Conservation (phyloP, 129 eudicot species). For the Ambrosia artemisiifolia region DNA sequence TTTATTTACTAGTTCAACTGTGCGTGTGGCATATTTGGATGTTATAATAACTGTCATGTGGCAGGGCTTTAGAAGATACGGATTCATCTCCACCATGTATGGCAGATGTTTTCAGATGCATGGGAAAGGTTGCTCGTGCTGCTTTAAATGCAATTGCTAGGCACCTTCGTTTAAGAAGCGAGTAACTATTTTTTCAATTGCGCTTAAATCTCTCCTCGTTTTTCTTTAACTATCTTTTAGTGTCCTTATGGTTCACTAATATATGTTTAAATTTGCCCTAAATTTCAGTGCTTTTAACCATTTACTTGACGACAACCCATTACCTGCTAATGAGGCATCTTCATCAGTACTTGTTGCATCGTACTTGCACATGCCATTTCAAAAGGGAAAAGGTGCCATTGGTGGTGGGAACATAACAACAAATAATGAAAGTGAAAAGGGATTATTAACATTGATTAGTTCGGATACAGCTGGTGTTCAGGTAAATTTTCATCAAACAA, state of each 20-base stretch:
- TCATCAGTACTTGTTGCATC: conserved; percentile 91
- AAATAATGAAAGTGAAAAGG: conserved; percentile 74
- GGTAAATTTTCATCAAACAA: conserved; percentile 34
- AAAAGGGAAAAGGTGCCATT: conserved; percentile 66
- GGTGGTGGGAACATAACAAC: conserved; percentile 63
- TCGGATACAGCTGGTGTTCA: conserved; percentile 86
- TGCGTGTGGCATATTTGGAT: conserved; percentile 5
- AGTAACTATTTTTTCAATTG: conserved; percentile 42
- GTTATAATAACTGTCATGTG: conserved; percentile 29
- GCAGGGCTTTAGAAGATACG: conserved; percentile 81
- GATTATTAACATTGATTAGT: conserved; percentile 73
- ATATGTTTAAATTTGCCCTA: conserved; percentile 16
- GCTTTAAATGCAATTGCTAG: conserved; percentile 85
- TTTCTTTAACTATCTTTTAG: neutral
- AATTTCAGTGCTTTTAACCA: conserved; percentile 72
- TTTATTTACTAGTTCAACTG: neutral
- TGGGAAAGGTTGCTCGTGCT: conserved; percentile 96
- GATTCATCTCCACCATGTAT: conserved; percentile 95
- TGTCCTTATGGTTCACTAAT: conserved; percentile 13
- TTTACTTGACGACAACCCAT: conserved; percentile 86
- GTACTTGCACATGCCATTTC: conserved; percentile 43
- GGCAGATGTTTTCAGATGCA: conserved; percentile 88
- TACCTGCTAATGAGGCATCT: conserved; percentile 82
- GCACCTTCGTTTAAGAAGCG: conserved; percentile 94
- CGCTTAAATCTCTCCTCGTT: neutral